Conservation (phyloP, 805 yeast species). For the Phaffomyces antillensis region DNA sequence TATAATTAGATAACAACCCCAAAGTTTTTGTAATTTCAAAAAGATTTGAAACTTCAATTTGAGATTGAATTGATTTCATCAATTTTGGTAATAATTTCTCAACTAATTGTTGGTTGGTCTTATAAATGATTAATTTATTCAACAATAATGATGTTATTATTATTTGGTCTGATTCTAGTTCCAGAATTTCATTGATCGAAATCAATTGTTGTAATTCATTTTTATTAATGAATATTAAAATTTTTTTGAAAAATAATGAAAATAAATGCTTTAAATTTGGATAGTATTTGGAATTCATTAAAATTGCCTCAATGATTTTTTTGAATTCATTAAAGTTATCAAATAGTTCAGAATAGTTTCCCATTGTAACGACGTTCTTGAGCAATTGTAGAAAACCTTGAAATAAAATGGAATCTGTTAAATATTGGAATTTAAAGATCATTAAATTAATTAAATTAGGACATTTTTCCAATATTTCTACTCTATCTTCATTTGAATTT, state of each 20-base stretch:
- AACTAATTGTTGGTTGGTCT: slow-evolving; percentile 2
- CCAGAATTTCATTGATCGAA: background rate
- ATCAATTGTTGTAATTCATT: slow-evolving; percentile 3
- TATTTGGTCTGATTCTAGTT: slow-evolving; percentile 5
- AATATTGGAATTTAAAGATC: slow-evolving; percentile 12
- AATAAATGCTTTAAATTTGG: slow-evolving; percentile 16
- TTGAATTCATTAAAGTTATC: slow-evolving; percentile 4
- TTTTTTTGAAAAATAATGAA: slow-evolving; percentile 16
- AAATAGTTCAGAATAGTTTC: slow-evolving; percentile 12
- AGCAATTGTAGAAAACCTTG: slow-evolving; percentile 21
- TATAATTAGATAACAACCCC: slow-evolving; percentile 17
- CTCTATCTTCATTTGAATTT: slow-evolving; percentile 11
- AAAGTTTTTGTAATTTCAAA: slow-evolving; percentile 23
- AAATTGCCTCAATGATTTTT: slow-evolving; percentile 16
- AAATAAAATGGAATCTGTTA: slow-evolving; percentile 21
- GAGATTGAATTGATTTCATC: slow-evolving; percentile 8
- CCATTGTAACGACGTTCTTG: slow-evolving; percentile 12
- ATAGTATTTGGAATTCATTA: slow-evolving; percentile 18
- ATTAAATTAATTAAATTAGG: slow-evolving; percentile 11
- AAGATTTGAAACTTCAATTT: slow-evolving; percentile 13
- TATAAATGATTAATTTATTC: slow-evolving; percentile 18
- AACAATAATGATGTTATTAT: slow-evolving; percentile 9
- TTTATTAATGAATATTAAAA: slow-evolving; percentile 12
- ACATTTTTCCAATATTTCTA: slow-evolving; percentile 4
- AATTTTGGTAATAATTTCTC: slow-evolving; percentile 7